Conservation (phyloP, 495 filamentous ascomycete genomes). For the Tuber brumale region DNA sequence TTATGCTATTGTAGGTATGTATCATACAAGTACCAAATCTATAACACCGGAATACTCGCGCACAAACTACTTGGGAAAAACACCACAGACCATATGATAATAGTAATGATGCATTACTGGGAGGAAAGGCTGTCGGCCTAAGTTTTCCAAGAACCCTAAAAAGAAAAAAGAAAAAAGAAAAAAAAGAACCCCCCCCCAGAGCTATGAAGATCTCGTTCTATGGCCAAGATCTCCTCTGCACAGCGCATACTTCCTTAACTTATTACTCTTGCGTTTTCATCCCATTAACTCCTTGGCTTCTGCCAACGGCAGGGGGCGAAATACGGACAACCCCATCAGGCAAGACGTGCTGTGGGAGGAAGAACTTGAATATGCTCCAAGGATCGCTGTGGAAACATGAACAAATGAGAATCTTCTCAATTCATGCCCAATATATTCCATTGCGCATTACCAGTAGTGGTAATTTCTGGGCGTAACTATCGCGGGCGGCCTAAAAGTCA, state of each 20-base stretch:
- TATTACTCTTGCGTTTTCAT: not conserved
- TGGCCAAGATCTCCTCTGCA: not conserved
- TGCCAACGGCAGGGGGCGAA: not conserved
- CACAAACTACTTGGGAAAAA: not conserved
- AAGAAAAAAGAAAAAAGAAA: not conserved
- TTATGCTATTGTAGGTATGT: not conserved
- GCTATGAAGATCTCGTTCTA: not conserved
- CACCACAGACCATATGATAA: not conserved
- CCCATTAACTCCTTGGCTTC: not conserved
- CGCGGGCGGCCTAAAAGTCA: not conserved
- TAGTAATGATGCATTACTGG: not conserved
- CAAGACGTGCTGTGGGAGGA: not conserved
- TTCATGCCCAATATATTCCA: not conserved
- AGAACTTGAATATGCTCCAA: not conserved
- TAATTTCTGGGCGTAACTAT: not conserved
- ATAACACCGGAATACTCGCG: not conserved
- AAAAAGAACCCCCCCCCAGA: not conserved
- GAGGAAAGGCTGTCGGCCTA: not conserved
- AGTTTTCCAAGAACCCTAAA: not conserved
- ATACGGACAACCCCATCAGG: not conserved
- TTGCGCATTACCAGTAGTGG: not conserved
- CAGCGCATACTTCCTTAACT: not conserved
- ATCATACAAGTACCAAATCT: not conserved
- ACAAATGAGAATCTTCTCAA: slow-evolving; percentile 1
- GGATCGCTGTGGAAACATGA: not conserved